These are phyloP conservation scores for Saccharomycopsis guyanensis DNA, from an alignment of 805 yeast species.

Conservation along the genomic window DNA sequence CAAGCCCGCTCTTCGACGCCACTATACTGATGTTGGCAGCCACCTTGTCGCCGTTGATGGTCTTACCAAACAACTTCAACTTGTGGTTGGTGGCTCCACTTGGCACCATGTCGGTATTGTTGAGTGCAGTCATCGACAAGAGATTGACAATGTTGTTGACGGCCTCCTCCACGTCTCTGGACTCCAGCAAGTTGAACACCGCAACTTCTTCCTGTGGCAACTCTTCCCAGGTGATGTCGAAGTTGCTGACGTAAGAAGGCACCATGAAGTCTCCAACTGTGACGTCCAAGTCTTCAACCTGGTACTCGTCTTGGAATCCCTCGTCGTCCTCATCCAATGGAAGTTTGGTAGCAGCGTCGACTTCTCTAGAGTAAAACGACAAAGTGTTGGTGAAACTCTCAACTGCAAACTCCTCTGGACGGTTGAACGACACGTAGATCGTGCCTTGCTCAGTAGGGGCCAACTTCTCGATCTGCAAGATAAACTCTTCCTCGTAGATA, in stretches of 20 bases:
- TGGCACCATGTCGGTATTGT: conserved; percentile 57
- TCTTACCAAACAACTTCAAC: conserved; percentile 78
- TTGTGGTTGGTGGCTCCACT: conserved; percentile 48
- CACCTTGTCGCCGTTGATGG: conserved; percentile 42
- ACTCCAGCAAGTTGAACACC: conserved; percentile 52
- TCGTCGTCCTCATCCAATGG: conserved; percentile 62
- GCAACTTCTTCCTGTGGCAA: conserved; percentile 50
- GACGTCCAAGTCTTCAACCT: conserved; percentile 70
- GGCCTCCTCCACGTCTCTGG: conserved; percentile 43
- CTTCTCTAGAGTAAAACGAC: conserved; percentile 70
- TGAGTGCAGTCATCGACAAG: conserved; percentile 66
- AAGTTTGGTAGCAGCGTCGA: conserved; percentile 63
- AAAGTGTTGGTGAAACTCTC: conserved; percentile 58
- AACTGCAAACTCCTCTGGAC: conserved; percentile 40
- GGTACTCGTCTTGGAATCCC: conserved; percentile 92
- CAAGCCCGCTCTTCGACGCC: conserved; percentile 36
- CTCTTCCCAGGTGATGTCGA: conserved; percentile 67
- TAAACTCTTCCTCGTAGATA: conserved; percentile 55
- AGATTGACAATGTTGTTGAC: conserved; percentile 44
- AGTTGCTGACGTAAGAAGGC: conserved; percentile 74
- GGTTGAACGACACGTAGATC: conserved; percentile 68
- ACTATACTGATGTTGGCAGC: conserved; percentile 38
- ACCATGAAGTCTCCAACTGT: conserved; percentile 73
- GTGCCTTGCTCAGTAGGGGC: conserved; percentile 65
- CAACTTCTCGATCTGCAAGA: conserved; percentile 65